These are phyloP conservation scores for Capronia epimyces DNA, from an alignment of 2,329 filamentous ascomycete species.

Conservation along the genomic window DNA sequence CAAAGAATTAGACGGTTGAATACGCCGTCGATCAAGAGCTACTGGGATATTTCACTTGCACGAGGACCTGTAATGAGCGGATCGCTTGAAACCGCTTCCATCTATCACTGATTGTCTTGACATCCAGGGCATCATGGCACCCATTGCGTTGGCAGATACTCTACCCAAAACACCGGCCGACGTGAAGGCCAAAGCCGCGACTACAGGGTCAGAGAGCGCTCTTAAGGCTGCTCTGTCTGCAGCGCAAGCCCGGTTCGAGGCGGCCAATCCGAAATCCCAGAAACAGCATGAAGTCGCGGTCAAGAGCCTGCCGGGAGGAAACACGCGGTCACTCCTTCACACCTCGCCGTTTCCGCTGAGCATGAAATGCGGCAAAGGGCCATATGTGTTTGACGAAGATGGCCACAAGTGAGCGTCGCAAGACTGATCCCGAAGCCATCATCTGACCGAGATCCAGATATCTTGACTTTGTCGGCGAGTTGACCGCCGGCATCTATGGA, in stretches of 20 bases:
- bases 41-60: not conserved
- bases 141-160: not conserved
- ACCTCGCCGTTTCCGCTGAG: slow-evolving; percentile 33
- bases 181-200: not conserved
- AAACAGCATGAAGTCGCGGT: slow-evolving; percentile 20
- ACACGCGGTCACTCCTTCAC: slow-evolving; percentile 31
- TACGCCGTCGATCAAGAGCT: too few relatives aligned
- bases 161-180: not conserved
- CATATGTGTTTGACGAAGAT: slow-evolving; percentile 32
- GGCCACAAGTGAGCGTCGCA: slow-evolving; percentile 2
- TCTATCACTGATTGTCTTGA: not conserved
- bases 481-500: slow-evolving; percentile 60
- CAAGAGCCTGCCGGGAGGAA: slow-evolving; percentile 30
- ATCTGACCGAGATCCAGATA: not conserved
- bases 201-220: not conserved
- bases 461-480: slow-evolving; percentile 56
- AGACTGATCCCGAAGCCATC: not conserved
- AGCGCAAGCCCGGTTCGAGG: not conserved
- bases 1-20: too few relatives aligned
- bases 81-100: too few relatives aligned
- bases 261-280: not conserved
- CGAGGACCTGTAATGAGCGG: not conserved
- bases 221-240: not conserved
- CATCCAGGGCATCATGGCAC: not conserved
- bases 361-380: slow-evolving; percentile 29